Evolutionary conservation across 805 yeast genomes (phyloP).

Genomic region (Wickerhamiella alocasiicola): DNA sequence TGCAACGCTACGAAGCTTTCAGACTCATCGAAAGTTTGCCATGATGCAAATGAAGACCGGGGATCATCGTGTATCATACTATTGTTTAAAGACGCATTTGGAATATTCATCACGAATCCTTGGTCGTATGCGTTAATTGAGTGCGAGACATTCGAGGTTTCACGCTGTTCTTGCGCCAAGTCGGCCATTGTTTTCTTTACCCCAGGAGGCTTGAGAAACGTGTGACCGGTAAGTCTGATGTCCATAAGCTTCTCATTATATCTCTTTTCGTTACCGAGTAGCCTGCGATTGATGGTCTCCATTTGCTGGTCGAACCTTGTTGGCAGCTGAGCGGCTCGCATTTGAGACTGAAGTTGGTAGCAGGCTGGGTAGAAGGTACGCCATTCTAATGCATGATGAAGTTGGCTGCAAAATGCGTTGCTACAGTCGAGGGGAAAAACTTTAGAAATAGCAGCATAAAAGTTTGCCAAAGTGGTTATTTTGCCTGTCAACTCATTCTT

Average conservation of each 20-base stretch:
- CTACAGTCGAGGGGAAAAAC: too few species aligned
- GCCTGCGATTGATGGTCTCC: background rate
- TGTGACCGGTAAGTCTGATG: constrained; percentile 37
- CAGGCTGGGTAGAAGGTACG: too few species aligned
- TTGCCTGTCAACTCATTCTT: too few species aligned
- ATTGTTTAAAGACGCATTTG: constrained; percentile 9
- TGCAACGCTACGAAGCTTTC: constrained; percentile 10
- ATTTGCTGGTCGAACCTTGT: background rate
- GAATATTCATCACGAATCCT: constrained; percentile 4
- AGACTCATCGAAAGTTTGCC: constrained; percentile 6
- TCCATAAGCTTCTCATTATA: constrained; percentile 13
- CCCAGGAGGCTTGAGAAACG: constrained; percentile 47
- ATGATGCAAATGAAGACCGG: constrained; percentile 5
- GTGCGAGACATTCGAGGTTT: background rate
- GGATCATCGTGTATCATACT: background rate
- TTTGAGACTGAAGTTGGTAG: background rate
- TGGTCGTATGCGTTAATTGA: constrained; percentile 5
- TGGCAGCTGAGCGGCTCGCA: background rate
- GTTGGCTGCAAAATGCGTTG: too few species aligned
- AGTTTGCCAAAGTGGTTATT: too few species aligned
- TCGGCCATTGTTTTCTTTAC: constrained; percentile 39
- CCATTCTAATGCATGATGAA: too few species aligned
- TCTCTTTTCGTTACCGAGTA: background rate
- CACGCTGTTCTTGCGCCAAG: constrained; percentile 22
- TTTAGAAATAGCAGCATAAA: too few species aligned